Conservation (phyloP, 2,329 filamentous ascomycete genomes). For the Alternaria gaisen region DNA sequence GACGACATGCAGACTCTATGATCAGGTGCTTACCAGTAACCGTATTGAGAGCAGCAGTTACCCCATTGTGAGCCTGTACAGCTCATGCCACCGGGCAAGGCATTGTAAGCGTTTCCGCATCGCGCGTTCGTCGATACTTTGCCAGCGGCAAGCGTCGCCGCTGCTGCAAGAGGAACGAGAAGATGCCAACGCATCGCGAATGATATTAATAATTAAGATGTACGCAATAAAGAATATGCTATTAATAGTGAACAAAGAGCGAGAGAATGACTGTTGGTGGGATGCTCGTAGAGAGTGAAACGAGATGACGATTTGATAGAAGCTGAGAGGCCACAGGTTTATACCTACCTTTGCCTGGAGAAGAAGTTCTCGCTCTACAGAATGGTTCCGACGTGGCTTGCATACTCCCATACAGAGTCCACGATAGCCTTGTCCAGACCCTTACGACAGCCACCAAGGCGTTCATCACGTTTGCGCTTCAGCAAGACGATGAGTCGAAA, state of each 20-base stretch:
- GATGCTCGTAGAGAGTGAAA: not conserved
- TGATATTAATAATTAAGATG: not conserved
- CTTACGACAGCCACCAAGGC: not conserved
- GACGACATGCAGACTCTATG: rapidly evolving
- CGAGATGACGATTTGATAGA: not conserved
- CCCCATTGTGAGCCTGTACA: conserved; percentile 7
- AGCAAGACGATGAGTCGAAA: not conserved
- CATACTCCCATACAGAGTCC: not conserved
- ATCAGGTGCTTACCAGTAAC: not conserved
- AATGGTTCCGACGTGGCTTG: not conserved
- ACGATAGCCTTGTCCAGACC: not conserved
- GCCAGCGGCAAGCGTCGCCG: not conserved
- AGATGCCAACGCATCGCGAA: not conserved
- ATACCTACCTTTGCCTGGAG: not conserved
- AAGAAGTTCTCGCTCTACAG: not conserved
- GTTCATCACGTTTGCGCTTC: too few relatives aligned
- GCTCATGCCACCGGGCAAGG: not conserved
- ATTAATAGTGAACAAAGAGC: not conserved
- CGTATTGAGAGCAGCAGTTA: conserved; percentile 9
- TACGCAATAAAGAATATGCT: not conserved
- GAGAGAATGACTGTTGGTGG: not conserved
- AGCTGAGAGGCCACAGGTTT: not conserved
- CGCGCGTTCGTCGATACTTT: conserved; percentile 7
- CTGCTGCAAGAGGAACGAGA: not conserved
- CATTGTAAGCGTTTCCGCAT: conserved; percentile 7